Conservation (phyloP, 495 filamentous ascomycete genomes). For the Penicillium longicatenatum region DNA sequence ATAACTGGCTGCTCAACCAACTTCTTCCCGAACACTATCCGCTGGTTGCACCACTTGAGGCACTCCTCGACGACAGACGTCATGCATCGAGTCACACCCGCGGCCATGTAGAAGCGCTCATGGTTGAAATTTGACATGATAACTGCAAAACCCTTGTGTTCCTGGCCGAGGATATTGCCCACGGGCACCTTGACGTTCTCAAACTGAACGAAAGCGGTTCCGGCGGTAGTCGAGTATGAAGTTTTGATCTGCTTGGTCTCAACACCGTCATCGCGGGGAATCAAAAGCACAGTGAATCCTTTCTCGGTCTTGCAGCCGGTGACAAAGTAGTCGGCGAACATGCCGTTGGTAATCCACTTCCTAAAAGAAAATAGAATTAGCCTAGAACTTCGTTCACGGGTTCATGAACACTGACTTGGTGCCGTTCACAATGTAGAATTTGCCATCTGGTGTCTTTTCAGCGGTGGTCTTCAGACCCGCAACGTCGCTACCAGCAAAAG, state of each 20-base stretch:
- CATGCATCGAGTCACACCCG: conserved; percentile 63
- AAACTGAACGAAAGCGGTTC: conserved; percentile 79
- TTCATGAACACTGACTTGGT: conserved; percentile 56
- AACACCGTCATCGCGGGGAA: conserved; percentile 66
- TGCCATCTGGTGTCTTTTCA: conserved; percentile 77
- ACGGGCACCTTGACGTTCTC: conserved; percentile 86
- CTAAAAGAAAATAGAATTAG: conserved; percentile 11
- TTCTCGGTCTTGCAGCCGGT: conserved; percentile 80
- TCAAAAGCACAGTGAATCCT: conserved; percentile 76
- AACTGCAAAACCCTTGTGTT: conserved; percentile 87
- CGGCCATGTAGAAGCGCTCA: conserved; percentile 72
- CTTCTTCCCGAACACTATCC: conserved; percentile 81
- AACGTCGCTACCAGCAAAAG: conserved; percentile 87
- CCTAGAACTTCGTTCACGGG: neutral
- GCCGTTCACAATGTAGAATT: conserved; percentile 83
- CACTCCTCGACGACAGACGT: conserved; percentile 79
- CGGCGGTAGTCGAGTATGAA: conserved; percentile 77
- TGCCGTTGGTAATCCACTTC: conserved; percentile 94
- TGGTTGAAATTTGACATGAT: conserved; percentile 89
- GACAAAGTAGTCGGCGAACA: conserved; percentile 83
- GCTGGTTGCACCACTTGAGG: conserved; percentile 87
- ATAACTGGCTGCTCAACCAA: conserved; percentile 86
- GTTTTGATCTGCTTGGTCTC: conserved; percentile 86
- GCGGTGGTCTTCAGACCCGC: conserved; percentile 82
- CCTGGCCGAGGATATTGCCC: conserved; percentile 76